A percentile compares a stretch with the other conserved stretches of the same genome.
Evolutionary conservation across 2,329 filamentous ascomycete species (phyloP).

Genomic region (Coniella lustricola): DNA sequence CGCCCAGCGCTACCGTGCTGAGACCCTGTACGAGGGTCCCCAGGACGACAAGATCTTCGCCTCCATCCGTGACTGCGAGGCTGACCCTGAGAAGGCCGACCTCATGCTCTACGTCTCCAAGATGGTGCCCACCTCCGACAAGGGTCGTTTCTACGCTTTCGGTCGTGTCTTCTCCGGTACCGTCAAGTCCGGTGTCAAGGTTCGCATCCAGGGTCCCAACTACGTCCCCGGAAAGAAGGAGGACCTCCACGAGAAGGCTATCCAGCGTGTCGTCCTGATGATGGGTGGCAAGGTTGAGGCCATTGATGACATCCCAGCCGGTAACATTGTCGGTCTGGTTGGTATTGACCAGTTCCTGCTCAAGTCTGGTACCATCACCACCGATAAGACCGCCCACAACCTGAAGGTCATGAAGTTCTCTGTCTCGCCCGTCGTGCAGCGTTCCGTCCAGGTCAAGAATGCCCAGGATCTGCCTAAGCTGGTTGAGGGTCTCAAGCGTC

Average conservation of each 20-base stretch:
- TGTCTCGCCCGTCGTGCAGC: constrained; percentile 96
- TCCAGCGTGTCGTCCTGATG: constrained; percentile 99
- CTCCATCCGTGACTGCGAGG: constrained; percentile 88
- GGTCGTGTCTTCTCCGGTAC: constrained; percentile 99
- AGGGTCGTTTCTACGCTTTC: constrained; percentile 99
- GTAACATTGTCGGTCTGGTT: constrained; percentile 99
- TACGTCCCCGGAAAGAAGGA: constrained; percentile 98
- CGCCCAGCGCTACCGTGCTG: constrained; percentile 94
- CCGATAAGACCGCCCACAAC: constrained; percentile 96
- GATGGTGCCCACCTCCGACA: constrained; percentile 99
- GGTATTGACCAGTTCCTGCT: constrained; percentile 99
- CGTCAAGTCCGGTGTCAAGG: constrained; percentile 95
- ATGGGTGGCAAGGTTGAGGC: constrained; percentile 99
- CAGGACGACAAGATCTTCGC: constrained; percentile 85
- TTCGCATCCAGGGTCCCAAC: constrained; percentile 99
- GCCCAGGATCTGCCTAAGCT: constrained; percentile 99
- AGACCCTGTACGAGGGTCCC: constrained; percentile 98
- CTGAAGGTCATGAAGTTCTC: constrained; percentile 99
- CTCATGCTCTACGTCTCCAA: constrained; percentile 99
- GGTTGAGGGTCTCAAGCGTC: constrained; percentile 99
- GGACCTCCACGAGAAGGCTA: constrained; percentile 97
- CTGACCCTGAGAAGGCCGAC: constrained; percentile 76
- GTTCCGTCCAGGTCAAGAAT: constrained; percentile 99
- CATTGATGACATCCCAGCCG: constrained; percentile 96
- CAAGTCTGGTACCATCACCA: constrained; percentile 99